Conservation (phyloP, 2,329 filamentous ascomycete species). For the Alternaria sp. region DNA sequence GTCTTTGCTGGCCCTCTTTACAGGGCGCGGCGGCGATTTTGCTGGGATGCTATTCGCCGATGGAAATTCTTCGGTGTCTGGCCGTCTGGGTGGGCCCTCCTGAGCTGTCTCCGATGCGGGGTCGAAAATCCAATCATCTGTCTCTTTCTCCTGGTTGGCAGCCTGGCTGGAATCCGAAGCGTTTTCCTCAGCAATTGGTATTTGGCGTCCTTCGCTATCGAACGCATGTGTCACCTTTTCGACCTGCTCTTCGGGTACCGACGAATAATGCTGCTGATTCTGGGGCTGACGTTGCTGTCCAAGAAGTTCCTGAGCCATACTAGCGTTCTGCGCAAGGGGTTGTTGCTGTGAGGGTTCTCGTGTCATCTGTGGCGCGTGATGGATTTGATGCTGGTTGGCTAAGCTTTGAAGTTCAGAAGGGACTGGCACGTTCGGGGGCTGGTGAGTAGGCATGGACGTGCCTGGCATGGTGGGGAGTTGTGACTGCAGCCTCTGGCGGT, state of each 20-base stretch:
- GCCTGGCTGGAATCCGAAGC: constrained; percentile 46
- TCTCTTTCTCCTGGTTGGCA: constrained; percentile 56
- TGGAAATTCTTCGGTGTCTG: constrained; percentile 89
- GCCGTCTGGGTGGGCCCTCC: constrained; percentile 66
- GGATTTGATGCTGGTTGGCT: constrained; percentile 49
- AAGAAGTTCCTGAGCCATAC: constrained; percentile 44
- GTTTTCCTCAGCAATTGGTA: constrained; percentile 56
- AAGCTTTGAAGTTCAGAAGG: constrained; percentile 53
- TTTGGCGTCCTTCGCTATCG: constrained; percentile 65
- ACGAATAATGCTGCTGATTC: constrained; percentile 50
- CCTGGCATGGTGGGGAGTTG: constrained; percentile 49
- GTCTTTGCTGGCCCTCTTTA: constrained; percentile 74
- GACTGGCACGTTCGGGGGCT: constrained; percentile 60
- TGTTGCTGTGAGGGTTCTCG: constrained; percentile 56
- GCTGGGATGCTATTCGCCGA: constrained; percentile 77
- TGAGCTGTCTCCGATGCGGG: constrained; percentile 66
- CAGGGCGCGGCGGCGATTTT: constrained; percentile 77
- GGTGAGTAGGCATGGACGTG: constrained; percentile 66
- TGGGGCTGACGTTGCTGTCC: constrained; percentile 46
- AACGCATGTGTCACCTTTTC: constrained; percentile 67
- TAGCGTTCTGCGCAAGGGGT: constrained; percentile 47
- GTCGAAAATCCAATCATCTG: constrained; percentile 93
- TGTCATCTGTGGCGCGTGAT: constrained; percentile 55
- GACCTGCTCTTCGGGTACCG: constrained; percentile 62
- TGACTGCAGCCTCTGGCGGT: constrained; percentile 62